Base-by-base conservation (phyloP, 768 basidiomycete species). In the Galerina marginata region DNA sequence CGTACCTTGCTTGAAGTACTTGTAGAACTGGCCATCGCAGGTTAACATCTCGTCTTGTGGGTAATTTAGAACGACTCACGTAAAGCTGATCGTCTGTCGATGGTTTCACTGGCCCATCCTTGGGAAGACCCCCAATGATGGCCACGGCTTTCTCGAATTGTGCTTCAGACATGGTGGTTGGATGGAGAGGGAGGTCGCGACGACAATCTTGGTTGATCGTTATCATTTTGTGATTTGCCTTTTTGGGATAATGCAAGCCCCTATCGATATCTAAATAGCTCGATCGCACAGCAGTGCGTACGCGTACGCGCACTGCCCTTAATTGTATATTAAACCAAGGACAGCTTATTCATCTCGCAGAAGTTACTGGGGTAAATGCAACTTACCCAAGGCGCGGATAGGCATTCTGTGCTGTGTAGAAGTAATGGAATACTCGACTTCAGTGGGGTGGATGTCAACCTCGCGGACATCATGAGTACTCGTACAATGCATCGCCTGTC, bases 1-100 rank as follows among this genome's bases (percentile, higher is more conserved):
- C 73, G 46, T 56, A 90, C 94, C 93, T 83, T 96, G 95, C 84
- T 99, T 99, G 86, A 81, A 98, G 75, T 89, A 86, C 66, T 82
- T 83, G 82, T 99, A 99, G 83, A 97, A 97, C 96, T 98, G 59
- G 36, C 33, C 43, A 52, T 54, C 46, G 52, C 49, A 40, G 39
- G 38, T 53, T 23, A 50, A 54, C 51, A 48, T 59, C 54, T 39
- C 15, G 52, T 26, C 23, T 46, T 23, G 25, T n/a, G 26, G 14
- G 36, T 25, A 56, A 37, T 25, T 12, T 20, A 23, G 23, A 9
- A 20, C 58, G 38, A 79, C 91, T 72, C 74, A 95, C 96, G 67
- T 77, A 80, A 65, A 98, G 91, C 80, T 93, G 84, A 58, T 93
- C 89, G 10, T 89, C 88, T 64, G 83, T 76, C 15, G 77, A 64